phyloP scores from a whole-genome alignment of 352 stramenopile species.

The Phytophthora capsici region DNA sequence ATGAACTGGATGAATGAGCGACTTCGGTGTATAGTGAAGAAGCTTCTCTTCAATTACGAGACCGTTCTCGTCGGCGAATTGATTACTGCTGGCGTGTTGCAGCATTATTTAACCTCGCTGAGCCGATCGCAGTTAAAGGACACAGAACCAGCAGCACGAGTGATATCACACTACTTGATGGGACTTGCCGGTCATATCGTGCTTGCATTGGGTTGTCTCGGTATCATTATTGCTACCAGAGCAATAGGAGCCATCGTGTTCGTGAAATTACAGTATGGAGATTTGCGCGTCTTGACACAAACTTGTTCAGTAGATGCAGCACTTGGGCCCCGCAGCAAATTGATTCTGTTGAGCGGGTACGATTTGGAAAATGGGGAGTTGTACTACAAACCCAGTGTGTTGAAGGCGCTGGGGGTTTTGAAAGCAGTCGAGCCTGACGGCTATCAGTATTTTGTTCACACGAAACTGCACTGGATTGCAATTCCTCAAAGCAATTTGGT shows the following conservation, averaged over 20 bases:
- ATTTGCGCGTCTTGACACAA: conserved; percentile 11
- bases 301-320: conserved; percentile 26
- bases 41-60: conserved; percentile 35
- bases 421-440: conserved; percentile 22
- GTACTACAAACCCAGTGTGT: conserved; percentile 22
- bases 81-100: conserved; percentile 25
- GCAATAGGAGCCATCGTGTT: conserved; percentile 12
- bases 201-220: conserved; percentile 26
- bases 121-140: conserved; percentile 19
- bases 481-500: conserved; percentile 17
- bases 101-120: conserved; percentile 25
- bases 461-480: conserved; percentile 21
- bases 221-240: conserved; percentile 16
- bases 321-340: conserved; percentile 25
- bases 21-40: conserved; percentile 8
- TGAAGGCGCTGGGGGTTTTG: conserved; percentile 31
- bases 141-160: conserved; percentile 6
- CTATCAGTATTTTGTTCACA: conserved; percentile 15
- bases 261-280: conserved; percentile 15
- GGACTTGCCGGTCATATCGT: conserved; percentile 22
- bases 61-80: conserved; percentile 32
- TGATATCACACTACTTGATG: conserved; percentile 29
- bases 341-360: conserved; percentile 32
- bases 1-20: conserved; percentile 31
- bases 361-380: conserved; percentile 18